Evolutionary conservation across 441 rosid species (phyloP).

Genomic region (Erodium moschatum): DNA sequence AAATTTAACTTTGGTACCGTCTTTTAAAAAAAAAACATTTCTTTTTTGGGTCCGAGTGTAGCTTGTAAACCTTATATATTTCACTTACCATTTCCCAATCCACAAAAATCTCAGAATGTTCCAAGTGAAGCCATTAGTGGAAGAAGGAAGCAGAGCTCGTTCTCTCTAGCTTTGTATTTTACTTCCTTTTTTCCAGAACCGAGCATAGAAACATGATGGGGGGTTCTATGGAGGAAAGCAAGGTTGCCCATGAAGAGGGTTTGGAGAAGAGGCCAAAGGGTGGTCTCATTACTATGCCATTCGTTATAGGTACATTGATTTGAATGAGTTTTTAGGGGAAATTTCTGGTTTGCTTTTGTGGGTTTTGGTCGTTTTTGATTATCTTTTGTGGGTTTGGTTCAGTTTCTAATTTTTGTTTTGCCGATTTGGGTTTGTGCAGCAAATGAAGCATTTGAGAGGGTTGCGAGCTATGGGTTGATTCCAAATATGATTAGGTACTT

Average conservation of each 20-base stretch:
- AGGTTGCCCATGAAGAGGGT: slow-evolving; percentile 3
- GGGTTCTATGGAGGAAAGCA: slow-evolving; percentile 5
- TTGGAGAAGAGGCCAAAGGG: slow-evolving; percentile 30
- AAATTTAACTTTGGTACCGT: background rate
- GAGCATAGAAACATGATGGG: slow-evolving; percentile 5
- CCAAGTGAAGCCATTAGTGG: background rate
- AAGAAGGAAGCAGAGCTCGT: background rate
- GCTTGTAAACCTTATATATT: slow-evolving; percentile 3
- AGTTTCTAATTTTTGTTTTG: background rate
- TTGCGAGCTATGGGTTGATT: slow-evolving; percentile 62
- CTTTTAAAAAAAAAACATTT: background rate
- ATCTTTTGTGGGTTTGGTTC: slow-evolving; percentile 6
- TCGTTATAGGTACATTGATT: slow-evolving; percentile 53
- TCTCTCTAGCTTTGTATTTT: background rate
- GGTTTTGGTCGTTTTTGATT: background rate
- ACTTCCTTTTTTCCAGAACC: background rate
- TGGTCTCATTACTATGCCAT: slow-evolving; percentile 75
- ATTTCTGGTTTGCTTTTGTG: background rate
- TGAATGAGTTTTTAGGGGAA: background rate
- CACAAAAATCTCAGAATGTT: background rate
- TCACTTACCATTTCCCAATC: background rate
- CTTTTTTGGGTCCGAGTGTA: background rate
- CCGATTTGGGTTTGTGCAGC: slow-evolving; percentile 30
- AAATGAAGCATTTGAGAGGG: slow-evolving; percentile 72
- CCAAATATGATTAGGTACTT: slow-evolving; percentile 70